Evolutionary conservation across 73 alveolate species (phyloP), one percentile per base, ranked within the genome.

Genomic region (Blepharisma stoltei): DNA sequence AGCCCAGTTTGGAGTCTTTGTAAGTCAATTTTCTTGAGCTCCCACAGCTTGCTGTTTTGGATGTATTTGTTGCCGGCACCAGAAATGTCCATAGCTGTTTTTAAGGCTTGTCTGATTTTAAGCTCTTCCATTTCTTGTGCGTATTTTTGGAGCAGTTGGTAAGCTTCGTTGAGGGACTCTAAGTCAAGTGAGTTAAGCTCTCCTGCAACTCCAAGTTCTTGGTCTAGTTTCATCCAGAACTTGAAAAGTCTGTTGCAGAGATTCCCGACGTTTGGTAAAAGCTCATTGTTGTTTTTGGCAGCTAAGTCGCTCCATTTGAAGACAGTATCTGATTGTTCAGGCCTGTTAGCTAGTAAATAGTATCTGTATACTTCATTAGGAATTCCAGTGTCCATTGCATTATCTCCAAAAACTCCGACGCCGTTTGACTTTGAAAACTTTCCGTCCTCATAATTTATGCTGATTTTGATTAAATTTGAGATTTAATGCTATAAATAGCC

Each of bases 361-460:
- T 94, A 96, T 89, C 99, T 94, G 96, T 96, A 96, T 27, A 96
- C 97, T 93, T 96, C 99, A 73, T 89, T 55, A 11, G 97, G 97
- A 73, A 96, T 93, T n/a, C 97, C 95, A 18, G 98, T 94, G 49
- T 90, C 71, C 76, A 68, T 81, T 9, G 98, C 99, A 52, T 89
- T 91, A 79, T 96, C 98, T 6, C 99, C 99, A 84, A 96, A 96
- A 18, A 96, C 98, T 50, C 99, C 99, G 50, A 85, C 83, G n/a
- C 97, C 91, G 60, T 97, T 83, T 4, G 94, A 54, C 85, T 96
- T 96, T 37, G 98, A 91, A 88, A 96, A 96, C 88, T 96, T 96
- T 45, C 96, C 96, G 6, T 85, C 90, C 80, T 94, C 99, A 68
- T 96, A 96, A 83, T 96, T 94, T 66, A n/a, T n/a, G n/a, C n/a